Base-by-base conservation (phyloP, 2,329 filamentous ascomycete species). In the Diplodia seriata region DNA sequence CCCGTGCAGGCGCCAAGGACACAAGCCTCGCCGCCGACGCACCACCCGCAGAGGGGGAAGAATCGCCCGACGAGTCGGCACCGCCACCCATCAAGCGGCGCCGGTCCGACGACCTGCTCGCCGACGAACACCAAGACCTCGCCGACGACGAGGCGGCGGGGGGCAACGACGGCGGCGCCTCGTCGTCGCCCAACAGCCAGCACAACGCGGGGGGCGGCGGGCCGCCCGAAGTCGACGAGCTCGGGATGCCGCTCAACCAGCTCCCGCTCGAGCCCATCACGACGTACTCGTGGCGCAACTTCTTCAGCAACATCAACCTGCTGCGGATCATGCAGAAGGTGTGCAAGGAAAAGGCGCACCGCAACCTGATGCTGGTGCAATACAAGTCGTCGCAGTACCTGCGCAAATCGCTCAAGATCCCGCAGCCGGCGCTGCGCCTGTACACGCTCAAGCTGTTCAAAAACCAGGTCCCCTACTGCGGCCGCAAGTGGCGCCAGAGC, bases 391-490 rank as follows among this genome's bases (percentile, higher is more conserved):
- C 90, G 68, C 93, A 92, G 69, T 97, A 97, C 73, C 86, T 99
- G 31, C 91, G 93, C 73, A 97, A 97, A 79, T 90, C 91, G 6
- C 87, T 99, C 18, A 94, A 95, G 73, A 91, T 97, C 26, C 94
- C 94, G 0, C 93, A 99, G 75, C 90, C 90, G 1, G 87, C 93
- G 74, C 85, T 99, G 50, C 89, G 95, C 6, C 89, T 97, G 53
- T 98, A 98, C 82, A 97, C 95, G 0, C 87, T 99, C 73, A 99
- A 99, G 81, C 86, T 99, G 0, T 98, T 98, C 89, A 99, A 99
- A 80, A 95, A 93, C 69, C 95, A 99, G 79, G 95, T 99, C 4
- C 95, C 95, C 0, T 99, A 97, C 83, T 98, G 94, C 79, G 94
- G 95, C 26, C 90, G 95, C 53, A 99, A 99, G 82, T 99, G 95